phyloP scores from a whole-genome alignment of 768 basidiomycete species.

The Mycena rosella region DNA sequence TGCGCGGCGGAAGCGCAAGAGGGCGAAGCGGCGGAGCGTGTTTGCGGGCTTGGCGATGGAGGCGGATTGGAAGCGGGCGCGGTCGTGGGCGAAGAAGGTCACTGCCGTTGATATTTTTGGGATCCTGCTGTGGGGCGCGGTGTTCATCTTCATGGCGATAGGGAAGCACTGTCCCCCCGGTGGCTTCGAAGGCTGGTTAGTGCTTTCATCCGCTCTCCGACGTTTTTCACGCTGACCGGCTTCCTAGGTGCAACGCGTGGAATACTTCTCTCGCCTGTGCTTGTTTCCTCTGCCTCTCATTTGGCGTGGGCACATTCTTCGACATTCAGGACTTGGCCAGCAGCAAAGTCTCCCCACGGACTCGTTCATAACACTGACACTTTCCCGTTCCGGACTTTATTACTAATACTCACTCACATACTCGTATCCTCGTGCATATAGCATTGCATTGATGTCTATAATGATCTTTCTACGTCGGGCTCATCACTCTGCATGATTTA shows the following conservation, averaged over 20 bases:
- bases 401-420: conserved; percentile 12
- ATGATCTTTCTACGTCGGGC: conserved; percentile 24
- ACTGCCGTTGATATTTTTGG: conserved; percentile 62
- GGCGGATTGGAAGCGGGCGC: conserved; percentile 69
- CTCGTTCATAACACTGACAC: conserved; percentile 52
- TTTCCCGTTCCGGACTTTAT: conserved; percentile 9
- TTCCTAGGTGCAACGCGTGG: conserved; percentile 75
- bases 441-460: conserved; percentile 36
- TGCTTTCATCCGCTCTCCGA: conserved; percentile 27
- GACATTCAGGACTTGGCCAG: conserved; percentile 74
- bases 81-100: conserved; percentile 66
- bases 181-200: conserved; percentile 73
- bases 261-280: conserved; percentile 75
- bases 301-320: conserved; percentile 70
- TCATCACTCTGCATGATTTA: conserved; percentile 22
- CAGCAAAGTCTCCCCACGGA: conserved; percentile 75
- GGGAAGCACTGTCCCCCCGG: conserved; percentile 76
- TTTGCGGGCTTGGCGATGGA: conserved; percentile 75
- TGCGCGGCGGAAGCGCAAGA: conserved; percentile 50
- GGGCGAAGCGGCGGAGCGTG: conserved; percentile 60
- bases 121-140: conserved; percentile 66
- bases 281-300: conserved; percentile 68
- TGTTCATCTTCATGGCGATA: conserved; percentile 70
- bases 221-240: conserved; percentile 6
- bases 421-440: conserved; percentile 23